Evolutionary conservation across 352 stramenopile species (phyloP).

Genomic region (Phytophthora colocasiae): DNA sequence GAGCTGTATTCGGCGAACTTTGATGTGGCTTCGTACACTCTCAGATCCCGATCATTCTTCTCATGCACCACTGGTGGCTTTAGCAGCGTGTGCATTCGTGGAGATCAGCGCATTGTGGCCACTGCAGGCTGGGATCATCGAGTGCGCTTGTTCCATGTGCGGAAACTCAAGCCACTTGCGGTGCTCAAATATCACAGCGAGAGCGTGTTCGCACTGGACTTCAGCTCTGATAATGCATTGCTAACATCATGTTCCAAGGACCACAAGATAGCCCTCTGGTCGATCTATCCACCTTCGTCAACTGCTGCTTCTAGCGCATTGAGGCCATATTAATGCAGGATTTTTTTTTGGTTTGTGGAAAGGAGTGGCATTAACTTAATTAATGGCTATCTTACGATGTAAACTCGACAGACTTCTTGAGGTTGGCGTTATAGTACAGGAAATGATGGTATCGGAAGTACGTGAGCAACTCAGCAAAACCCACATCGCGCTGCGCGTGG

Average conservation of each 20-base stretch:
- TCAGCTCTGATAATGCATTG: slow-evolving; percentile 64
- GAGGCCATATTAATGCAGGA: slow-evolving; percentile 38
- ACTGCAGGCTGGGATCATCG: slow-evolving; percentile 83
- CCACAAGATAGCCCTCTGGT: slow-evolving; percentile 81
- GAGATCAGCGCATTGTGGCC: slow-evolving; percentile 81
- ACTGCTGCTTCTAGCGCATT: slow-evolving; percentile 32
- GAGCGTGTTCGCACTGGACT: slow-evolving; percentile 77
- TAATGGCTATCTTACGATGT: slow-evolving; percentile 44
- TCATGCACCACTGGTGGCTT: slow-evolving; percentile 66
- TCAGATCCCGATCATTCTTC: slow-evolving; percentile 61
- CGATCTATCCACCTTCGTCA: slow-evolving; percentile 62
- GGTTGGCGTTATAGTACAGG: slow-evolving; percentile 90
- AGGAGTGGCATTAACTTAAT: slow-evolving; percentile 35
- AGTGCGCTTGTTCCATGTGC: slow-evolving; percentile 74
- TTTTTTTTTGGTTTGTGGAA: background rate
- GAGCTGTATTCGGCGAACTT: slow-evolving; percentile 58
- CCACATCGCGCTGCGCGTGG: slow-evolving; percentile 82
- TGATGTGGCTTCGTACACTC: slow-evolving; percentile 46
- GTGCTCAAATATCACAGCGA: slow-evolving; percentile 85
- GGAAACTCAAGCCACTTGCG: slow-evolving; percentile 77
- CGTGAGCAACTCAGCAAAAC: slow-evolving; percentile 79
- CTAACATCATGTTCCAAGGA: slow-evolving; percentile 84
- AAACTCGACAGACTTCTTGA: slow-evolving; percentile 90
- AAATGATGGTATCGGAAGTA: slow-evolving; percentile 91
- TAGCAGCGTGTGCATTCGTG: slow-evolving; percentile 68